These are phyloP conservation scores for Nymphaea thermarum DNA, from an alignment of 164 flowering plant species.

Conservation along the genomic window DNA sequence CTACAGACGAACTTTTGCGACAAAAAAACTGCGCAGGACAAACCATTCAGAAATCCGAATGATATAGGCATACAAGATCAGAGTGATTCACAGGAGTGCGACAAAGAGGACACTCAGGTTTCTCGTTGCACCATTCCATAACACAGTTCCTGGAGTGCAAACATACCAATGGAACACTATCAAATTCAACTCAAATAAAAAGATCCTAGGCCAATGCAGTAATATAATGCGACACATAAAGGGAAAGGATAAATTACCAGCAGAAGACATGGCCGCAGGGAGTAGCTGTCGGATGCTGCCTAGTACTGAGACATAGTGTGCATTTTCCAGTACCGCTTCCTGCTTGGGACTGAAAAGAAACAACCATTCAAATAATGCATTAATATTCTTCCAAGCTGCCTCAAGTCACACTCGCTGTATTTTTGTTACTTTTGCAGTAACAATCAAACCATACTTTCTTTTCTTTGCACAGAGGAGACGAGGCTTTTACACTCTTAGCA, in stretches of 20 bases:
- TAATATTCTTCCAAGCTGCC: not conserved
- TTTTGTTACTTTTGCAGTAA: no score
- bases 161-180: not conserved
- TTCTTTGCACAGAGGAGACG: no score
- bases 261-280: constrained; percentile 98
- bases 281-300: constrained; percentile 93
- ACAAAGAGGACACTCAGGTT: constrained; percentile 96
- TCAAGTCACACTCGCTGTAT: not conserved
- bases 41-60: constrained; percentile 62
- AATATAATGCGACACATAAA: no score
- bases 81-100: constrained; percentile 87
- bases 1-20: not conserved
- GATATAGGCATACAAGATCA: constrained; percentile 77
- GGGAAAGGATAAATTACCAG: constrained; percentile 35
- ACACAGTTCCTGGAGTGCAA: constrained; percentile 67
- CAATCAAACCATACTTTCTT: no score
- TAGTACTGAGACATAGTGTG: constrained; percentile 75
- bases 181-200: not conserved
- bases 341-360: constrained; percentile 33
- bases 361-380: not conserved
- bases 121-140: constrained; percentile 99
- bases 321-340: constrained; percentile 56
- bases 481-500: no score
- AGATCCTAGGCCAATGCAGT: not conserved
- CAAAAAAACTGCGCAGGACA: not conserved